Evolutionary conservation across 1,284 basidiomycete genomes (phyloP).

Genomic region (Pseudozyma thailandica): DNA sequence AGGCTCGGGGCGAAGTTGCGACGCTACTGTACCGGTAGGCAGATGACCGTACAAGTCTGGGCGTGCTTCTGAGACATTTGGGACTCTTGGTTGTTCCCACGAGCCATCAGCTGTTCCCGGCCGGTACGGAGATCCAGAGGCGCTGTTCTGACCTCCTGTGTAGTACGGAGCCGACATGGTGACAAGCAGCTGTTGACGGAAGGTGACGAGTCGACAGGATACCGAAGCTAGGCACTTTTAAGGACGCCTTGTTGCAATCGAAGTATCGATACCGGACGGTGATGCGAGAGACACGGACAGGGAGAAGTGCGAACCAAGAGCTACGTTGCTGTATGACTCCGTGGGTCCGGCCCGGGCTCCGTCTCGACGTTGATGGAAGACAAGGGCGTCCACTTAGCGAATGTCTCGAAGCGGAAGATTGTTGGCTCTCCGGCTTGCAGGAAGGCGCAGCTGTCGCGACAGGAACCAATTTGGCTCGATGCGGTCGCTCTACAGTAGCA

Average conservation of each 20-base stretch:
- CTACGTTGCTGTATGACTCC: too few species aligned
- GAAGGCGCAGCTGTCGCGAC: too few species aligned
- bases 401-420: too few species aligned
- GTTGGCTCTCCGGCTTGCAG: too few species aligned
- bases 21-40: slow-evolving; percentile 3
- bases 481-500: too few species aligned
- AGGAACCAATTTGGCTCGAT: too few species aligned
- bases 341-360: too few species aligned
- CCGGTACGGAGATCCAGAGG: slow-evolving; percentile 32
- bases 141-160: slow-evolving; percentile 16
- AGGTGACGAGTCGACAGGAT: neutral
- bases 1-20: slow-evolving; percentile 23
- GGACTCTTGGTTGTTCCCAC: slow-evolving; percentile 29
- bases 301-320: neutral
- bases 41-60: slow-evolving; percentile 27
- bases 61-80: slow-evolving; percentile 19
- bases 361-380: too few species aligned
- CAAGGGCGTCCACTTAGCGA: too few species aligned
- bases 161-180: slow-evolving; percentile 38
- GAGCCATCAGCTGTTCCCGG: slow-evolving; percentile 28
- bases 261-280: slow-evolving; percentile 30
- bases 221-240: slow-evolving; percentile 22
- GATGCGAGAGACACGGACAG: slow-evolving; percentile 8
- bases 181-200: neutral
- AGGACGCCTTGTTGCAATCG: slow-evolving; percentile 1